These are phyloP conservation scores for Blastobotrys apis DNA, from an alignment of 1,139 yeast species.

Conservation along the genomic window DNA sequence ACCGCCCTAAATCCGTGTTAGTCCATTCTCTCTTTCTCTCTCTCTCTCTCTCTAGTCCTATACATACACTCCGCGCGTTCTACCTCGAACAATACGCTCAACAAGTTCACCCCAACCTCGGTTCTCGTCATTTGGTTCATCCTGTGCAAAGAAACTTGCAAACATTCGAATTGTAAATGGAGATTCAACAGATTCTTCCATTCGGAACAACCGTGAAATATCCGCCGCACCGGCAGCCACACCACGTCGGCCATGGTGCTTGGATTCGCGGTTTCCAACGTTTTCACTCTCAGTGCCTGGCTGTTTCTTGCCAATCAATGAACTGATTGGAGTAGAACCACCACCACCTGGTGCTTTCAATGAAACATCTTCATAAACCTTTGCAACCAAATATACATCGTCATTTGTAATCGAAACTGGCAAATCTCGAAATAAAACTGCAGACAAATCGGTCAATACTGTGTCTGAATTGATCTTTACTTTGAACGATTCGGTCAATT, in stretches of 20 bases:
- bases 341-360: constrained; percentile 17
- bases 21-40: not conserved
- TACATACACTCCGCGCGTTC: constrained; percentile 59
- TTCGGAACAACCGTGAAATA: constrained; percentile 71
- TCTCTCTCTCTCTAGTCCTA: not conserved
- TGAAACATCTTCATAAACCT: constrained; percentile 33
- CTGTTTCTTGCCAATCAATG: constrained; percentile 2
- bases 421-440: constrained; percentile 74
- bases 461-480: constrained; percentile 63
- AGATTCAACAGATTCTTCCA: constrained; percentile 60
- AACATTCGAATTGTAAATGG: constrained; percentile 68
- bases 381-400: constrained; percentile 33
- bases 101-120: constrained; percentile 89
- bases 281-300: not conserved
- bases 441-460: constrained; percentile 62
- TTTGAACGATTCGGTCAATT: constrained; percentile 78
- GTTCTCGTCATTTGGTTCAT: constrained; percentile 39
- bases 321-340: constrained; percentile 8
- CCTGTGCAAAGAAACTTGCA: constrained; percentile 54
- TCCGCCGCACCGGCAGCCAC: constrained; percentile 89
- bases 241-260: constrained; percentile 58
- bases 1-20: constrained; percentile 39
- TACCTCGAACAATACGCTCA: constrained; percentile 73
- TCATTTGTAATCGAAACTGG: constrained; percentile 52
- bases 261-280: not conserved